phyloP scores from a whole-genome alignment of 148 eudicot species.

The Heliamphora exappendiculata region DNA sequence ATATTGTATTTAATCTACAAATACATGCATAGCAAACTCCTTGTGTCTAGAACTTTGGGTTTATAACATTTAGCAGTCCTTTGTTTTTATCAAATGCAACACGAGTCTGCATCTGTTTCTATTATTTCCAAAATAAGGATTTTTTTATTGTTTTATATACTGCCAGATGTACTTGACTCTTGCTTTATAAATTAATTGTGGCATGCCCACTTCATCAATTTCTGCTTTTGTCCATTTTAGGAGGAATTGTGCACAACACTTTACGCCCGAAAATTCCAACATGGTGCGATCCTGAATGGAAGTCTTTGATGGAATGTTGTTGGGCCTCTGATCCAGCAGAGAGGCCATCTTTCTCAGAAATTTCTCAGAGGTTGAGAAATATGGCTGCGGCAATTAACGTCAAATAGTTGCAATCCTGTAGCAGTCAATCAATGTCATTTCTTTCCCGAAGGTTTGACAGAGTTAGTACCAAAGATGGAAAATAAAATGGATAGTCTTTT shows the following conservation, averaged over 20 bases:
- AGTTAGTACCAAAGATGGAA: slow-evolving; percentile 12
- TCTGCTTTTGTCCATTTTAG: slow-evolving; percentile 26
- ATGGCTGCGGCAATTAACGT: slow-evolving; percentile 97
- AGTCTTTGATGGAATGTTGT: slow-evolving; percentile 81
- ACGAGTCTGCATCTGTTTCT: no score
- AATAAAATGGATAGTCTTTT: slow-evolving; percentile 13
- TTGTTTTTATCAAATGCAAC: no score
- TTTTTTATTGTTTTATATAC: no score
- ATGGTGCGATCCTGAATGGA: slow-evolving; percentile 99
- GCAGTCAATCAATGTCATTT: slow-evolving; percentile 1
- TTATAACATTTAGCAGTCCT: no score
- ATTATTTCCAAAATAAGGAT: no score
- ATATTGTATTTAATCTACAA: no score
- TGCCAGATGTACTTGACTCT: no score
- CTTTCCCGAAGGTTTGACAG: slow-evolving; percentile 20
- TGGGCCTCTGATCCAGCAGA: slow-evolving; percentile 76
- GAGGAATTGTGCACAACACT: slow-evolving; percentile 86
- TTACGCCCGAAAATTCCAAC: slow-evolving; percentile 87
- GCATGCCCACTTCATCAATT: neutral
- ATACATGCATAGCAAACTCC: no score
- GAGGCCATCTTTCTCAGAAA: slow-evolving; percentile 85
- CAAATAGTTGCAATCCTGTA: slow-evolving; percentile 36
- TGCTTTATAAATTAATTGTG: neutral
- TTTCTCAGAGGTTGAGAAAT: slow-evolving; percentile 80
- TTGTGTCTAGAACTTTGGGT: no score